Evolutionary conservation across 2,329 filamentous ascomycete genomes (phyloP), one percentile per base, ranked within the genome.

Genomic region (Thielaviopsis punctulata): DNA sequence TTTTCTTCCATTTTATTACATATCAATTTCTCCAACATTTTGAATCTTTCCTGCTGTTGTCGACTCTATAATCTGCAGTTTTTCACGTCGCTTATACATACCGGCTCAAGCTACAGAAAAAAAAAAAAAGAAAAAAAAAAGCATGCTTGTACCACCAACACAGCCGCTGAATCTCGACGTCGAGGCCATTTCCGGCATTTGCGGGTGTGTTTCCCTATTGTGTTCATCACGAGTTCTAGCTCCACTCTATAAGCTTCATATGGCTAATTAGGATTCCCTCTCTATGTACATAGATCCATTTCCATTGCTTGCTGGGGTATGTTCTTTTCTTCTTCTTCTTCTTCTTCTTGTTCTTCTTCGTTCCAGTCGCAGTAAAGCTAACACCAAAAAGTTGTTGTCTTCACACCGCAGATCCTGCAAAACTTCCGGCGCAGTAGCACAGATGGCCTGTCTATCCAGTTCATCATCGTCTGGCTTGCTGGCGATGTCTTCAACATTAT

Each of bases 401-500:
- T 95, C 69, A 92, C 87, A 1, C 92, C 92, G 2, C 92, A 98
- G 60, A 95, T 98, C 60, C 82, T 95, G 60, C 87, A 95, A 62
- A 95, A 95, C 64, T 95, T 95, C 69, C 82, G 81, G 57, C 79
- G 88, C 52, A 72, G 78, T 58, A 93, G 84, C 41, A 86, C 88
- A 54, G 87, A 95, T 63, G 90, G 88, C 2, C 73, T 96, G 1
- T 94, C 86, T 0, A 77, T 95, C 13, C 82, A 90, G 52, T 98
- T 96, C 69, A 80, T 96, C 62, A 81, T 93, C 55, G 78, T 94
- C 61, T 98, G 92, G 92, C 75, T 95, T 2, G 73, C 82, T 1
- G 92, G 92, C 50, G 92, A 98, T 79, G 81, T 95, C 58, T 95
- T 95, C 73, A 96, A 96, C 64, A 93, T 95, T 57, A 73, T 94